phyloP scores from a whole-genome alignment of 352 stramenopile genomes.

The Globisporangium splendens region DNA sequence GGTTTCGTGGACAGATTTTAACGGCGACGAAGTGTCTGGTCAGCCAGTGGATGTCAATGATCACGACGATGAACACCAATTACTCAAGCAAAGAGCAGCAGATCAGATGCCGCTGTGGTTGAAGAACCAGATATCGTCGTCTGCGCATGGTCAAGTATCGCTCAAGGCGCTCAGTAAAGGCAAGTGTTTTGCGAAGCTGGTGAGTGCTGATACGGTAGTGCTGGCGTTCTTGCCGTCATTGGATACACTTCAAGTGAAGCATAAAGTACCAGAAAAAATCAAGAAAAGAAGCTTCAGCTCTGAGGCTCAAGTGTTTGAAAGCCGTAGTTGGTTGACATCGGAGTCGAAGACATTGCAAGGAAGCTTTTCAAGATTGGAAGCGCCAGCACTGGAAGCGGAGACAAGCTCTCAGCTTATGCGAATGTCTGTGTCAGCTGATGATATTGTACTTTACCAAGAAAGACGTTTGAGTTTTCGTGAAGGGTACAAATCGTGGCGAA shows the following conservation, averaged over 20 bases:
- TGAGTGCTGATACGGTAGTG: conserved; percentile 66
- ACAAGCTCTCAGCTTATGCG: conserved; percentile 34
- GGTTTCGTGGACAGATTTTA: conserved; percentile 80
- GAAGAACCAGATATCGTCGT: conserved; percentile 38
- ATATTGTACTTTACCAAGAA: conserved; percentile 85
- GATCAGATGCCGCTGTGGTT: conserved; percentile 76
- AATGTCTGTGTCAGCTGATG: conserved; percentile 76
- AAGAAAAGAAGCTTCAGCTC: conserved; percentile 9
- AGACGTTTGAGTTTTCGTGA: conserved; percentile 72
- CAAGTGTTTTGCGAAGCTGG: conserved; percentile 84
- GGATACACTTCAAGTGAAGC: conserved; percentile 44
- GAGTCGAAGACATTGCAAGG: conserved; percentile 5
- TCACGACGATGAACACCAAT: conserved; percentile 30
- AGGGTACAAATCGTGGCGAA: conserved; percentile 84
- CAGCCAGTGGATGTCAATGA: conserved; percentile 7
- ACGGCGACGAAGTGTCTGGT: conserved; percentile 33
- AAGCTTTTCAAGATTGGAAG: background rate
- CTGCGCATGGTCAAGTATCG: conserved; percentile 35
- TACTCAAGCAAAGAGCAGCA: conserved; percentile 40
- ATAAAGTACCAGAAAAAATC: conserved; percentile 20
- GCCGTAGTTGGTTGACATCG: conserved; percentile 1
- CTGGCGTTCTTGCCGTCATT: conserved; percentile 77
- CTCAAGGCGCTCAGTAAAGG: conserved; percentile 54
- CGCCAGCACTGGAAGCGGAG: conserved; percentile 11
- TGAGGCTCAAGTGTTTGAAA: conserved; percentile 1